Base-by-base conservation (phyloP, 805 yeast genomes). In the Kazachstania psychrophila region DNA sequence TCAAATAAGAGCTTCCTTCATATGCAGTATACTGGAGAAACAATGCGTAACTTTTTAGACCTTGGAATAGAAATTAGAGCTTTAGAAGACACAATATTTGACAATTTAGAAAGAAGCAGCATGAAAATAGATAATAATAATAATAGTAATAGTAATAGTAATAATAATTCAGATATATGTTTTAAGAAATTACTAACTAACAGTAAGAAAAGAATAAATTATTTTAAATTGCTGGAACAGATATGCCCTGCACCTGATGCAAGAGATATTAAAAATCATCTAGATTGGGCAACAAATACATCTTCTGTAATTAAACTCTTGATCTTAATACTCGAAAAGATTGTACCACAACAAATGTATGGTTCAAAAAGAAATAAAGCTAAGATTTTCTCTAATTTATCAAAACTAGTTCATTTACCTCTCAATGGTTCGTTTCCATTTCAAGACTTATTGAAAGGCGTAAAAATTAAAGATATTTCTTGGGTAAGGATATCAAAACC, bases 331-430 rank as follows among this genome's bases (percentile, higher is more conserved):
- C 37, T 74, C 4, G 70, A 68, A 10, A 67, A 64, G 34, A 44
- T 79, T 0, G 58, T 80, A 16, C 83, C 87, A 0, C 16, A 46
- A 1, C 66, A 63, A 6, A 39, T 69, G 1, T 72, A 75, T 59
- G 94, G 94, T 0, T 53, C 72, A 2, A 47, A 43, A 3, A 42
- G 48, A 11, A 83, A 83, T 48, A 70, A 71, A 49, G 39, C 65
- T 0, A 35, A 49, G 1, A 47, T 80, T 0, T 48, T 64, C 28
- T 41, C 46, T 4, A 52, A 54, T 8, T 46, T 80, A 0, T 56
- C 70, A 0, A 19, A 34, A 2, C 57, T 70, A 20, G 38, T 81
- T 0, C 45, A 49, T 11, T 47, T 68, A 20, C 59, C 66, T 0
- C 50, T 64, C 9, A 58, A 58, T 24, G 73, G 69, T 6, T 36